These are phyloP conservation scores for Diaporthe sp. DNA, from an alignment of 2,329 filamentous ascomycete genomes.

Conservation along the genomic window DNA sequence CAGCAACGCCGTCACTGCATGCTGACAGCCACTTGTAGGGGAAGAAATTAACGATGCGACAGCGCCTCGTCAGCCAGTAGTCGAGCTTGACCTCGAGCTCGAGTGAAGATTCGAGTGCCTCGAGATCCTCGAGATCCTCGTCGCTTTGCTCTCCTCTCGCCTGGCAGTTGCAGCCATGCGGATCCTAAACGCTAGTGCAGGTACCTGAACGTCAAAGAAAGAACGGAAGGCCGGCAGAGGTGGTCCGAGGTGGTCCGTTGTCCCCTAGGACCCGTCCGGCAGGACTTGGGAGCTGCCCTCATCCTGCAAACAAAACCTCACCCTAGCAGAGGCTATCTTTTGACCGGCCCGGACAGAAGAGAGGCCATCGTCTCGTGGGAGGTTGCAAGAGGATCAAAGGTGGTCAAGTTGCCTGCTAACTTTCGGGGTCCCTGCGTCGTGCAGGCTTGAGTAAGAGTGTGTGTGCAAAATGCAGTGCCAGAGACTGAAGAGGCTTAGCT, in stretches of 20 bases:
- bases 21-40: not conserved
- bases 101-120: conserved; percentile 5
- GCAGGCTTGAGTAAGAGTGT: not conserved
- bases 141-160: not conserved
- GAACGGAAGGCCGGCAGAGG: not conserved
- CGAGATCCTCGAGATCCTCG: not conserved
- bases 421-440: conserved; percentile 17
- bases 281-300: not conserved
- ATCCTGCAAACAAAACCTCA: not conserved
- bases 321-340: not conserved
- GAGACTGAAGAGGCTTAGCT: conserved; percentile 14
- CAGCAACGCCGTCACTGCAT: conserved; percentile 24
- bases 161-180: conserved; percentile 4
- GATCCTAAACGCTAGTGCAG: conserved; percentile 19
- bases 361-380: not conserved
- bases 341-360: not conserved
- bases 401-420: conserved; percentile 15
- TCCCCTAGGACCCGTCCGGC: not conserved
- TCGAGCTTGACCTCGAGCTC: not conserved
- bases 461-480: conserved; percentile 10
- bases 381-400: conserved; percentile 9
- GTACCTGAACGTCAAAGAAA: conserved; percentile 10
- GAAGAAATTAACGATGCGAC: conserved; percentile 8
- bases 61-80: not conserved
- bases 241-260: not conserved